Evolutionary conservation across 352 stramenopile genomes (phyloP), one percentile per base, ranked within the genome.

Genomic region (Phytophthora vignae): DNA sequence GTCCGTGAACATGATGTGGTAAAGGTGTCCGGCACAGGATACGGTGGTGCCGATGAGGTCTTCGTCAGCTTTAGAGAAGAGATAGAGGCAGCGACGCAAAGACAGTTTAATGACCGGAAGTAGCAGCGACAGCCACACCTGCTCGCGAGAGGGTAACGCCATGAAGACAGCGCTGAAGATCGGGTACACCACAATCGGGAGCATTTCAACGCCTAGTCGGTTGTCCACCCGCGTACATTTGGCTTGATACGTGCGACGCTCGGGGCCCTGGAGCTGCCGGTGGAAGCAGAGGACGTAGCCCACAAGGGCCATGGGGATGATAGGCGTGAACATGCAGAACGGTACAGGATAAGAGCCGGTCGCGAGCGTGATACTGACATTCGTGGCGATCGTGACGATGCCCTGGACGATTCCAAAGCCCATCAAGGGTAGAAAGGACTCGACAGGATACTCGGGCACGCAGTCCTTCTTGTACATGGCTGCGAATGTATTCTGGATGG

Each of bases 1-100:
- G 17, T 50, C 42, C 42, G 42, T 50, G 42, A 50, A 50, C 42
- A 50, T 50, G 42, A 50, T 50, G 42, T 50, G 42, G n/a, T 50
- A 50, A 8, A 50, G 15, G n/a, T 50, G 42, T 21, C 42, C 42
- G 7, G 42, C 42, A 50, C 42, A 50, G 15, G 8, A 50, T 15
- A 3, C n/a, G 2, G 42, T 50, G 2, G 15, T 15, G 12, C 42
- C 42, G 6, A 50, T n/a, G 42, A 50, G 42, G 15, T 50, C 42
- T 22, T 50, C 42, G 42, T 50, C 42, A 3, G 11, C n/a, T 21
- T 50, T 50, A 11, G 42, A 50, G 15, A 21, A n/a, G 7, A 21
- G 17, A 8, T 21, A 50, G 9, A 50, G 42, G n/a, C 42, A 50
- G 14, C n/a, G 42, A 22, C 42, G 42, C n/a, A 50, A 14, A 2